Conservation (phyloP, 1,284 basidiomycete genomes). For the Melampsora larici-populina region DNA sequence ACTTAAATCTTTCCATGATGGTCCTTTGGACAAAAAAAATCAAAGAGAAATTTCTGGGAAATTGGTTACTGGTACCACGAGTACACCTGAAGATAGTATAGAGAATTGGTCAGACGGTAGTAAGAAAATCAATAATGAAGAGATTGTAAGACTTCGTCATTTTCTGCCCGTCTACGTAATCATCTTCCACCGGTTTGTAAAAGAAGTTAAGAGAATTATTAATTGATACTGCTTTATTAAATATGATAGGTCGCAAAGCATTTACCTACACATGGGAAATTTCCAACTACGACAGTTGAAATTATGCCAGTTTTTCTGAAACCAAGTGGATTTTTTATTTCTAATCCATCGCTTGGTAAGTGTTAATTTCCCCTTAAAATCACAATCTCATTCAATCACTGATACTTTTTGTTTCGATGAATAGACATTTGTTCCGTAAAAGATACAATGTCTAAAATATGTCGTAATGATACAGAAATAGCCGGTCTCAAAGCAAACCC, state of each 20-base stretch:
- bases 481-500: too few species aligned
- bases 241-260: slow-evolving; percentile 26
- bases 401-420: not conserved
- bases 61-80: slow-evolving; percentile 24
- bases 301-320: slow-evolving; percentile 19
- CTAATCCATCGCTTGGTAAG: slow-evolving; percentile 30
- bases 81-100: slow-evolving; percentile 23
- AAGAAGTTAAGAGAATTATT: not conserved
- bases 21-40: too few species aligned
- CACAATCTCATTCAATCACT: not conserved
- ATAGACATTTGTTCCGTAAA: not conserved
- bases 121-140: slow-evolving; percentile 38
- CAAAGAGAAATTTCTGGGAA: slow-evolving; percentile 22
- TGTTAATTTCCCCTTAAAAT: not conserved
- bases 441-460: not conserved
- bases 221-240: not conserved
- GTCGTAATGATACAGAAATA: too few species aligned
- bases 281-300: slow-evolving; percentile 28
- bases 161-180: not conserved
- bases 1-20: too few species aligned
- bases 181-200: not conserved
- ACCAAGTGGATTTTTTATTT: slow-evolving; percentile 27
- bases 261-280: slow-evolving; percentile 25
- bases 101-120: slow-evolving; percentile 20
- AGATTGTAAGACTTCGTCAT: slow-evolving; percentile 12